Conservation (phyloP, 176 grass and related monocot species). For the Oryza longistaminata region DNA sequence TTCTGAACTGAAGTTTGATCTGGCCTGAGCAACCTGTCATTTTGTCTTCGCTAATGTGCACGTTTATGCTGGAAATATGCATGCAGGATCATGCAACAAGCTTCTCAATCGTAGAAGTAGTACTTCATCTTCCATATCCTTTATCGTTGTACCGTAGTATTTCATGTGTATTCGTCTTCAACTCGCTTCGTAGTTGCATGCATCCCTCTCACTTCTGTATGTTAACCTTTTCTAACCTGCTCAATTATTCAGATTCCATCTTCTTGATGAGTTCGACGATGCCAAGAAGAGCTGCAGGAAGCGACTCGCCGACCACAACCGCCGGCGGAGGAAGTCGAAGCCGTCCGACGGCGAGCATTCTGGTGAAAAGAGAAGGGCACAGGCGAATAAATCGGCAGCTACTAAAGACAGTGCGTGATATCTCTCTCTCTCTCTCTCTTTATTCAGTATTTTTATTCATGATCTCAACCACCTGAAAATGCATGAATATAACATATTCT, state of each 20-base stretch:
- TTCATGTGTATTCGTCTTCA: slow-evolving; percentile 47
- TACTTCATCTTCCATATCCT: not conserved
- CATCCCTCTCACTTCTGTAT: not conserved
- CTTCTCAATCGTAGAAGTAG: not conserved
- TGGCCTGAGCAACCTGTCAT: not conserved
- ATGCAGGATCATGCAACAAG: not conserved
- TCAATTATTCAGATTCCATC: slow-evolving; percentile 68
- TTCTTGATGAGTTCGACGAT: slow-evolving; percentile 88
- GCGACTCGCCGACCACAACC: slow-evolving; percentile 91
- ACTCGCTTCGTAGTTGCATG: not conserved
- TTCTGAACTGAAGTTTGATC: slow-evolving; percentile 23
- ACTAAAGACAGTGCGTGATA: slow-evolving; percentile 53
- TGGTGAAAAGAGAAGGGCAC: slow-evolving; percentile 48
- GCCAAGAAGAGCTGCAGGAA: slow-evolving; percentile 94
- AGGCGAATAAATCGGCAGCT: slow-evolving; percentile 40
- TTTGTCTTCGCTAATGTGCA: not conserved
- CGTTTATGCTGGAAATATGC: not conserved
- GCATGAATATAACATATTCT: not conserved
- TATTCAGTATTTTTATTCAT: not conserved
- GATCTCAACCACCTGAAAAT: not conserved
- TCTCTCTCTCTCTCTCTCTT: not conserved
- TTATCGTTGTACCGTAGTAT: slow-evolving; percentile 35
- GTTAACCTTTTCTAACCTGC: not conserved
- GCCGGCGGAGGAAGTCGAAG: slow-evolving; percentile 83
- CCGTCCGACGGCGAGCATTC: slow-evolving; percentile 47